Percentiles rank a stretch among this genome's conserved stretches.
Evolutionary conservation across 768 basidiomycete species (phyloP).

Genomic region (Hemileccinum impolitum): DNA sequence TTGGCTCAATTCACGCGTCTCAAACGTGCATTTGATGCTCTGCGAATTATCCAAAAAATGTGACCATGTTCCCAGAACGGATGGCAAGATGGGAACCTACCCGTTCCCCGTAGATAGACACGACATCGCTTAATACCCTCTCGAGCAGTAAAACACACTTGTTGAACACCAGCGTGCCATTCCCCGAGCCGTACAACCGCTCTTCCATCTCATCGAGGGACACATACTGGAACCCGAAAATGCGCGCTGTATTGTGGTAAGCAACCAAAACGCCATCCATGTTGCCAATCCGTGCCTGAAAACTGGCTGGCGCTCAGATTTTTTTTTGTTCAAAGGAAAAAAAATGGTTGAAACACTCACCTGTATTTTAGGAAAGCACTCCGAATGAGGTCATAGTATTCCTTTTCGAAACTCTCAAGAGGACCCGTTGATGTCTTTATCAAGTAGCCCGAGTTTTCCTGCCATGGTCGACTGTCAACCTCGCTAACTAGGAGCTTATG

Average conservation of each 20-base stretch:
- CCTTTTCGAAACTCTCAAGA: constrained; percentile 82
- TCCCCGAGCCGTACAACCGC: constrained; percentile 57
- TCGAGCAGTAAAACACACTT: constrained; percentile 74
- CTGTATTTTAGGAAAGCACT: constrained; percentile 94
- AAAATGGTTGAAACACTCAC: constrained; percentile 34
- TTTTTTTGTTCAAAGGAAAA: too few species aligned
- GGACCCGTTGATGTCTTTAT: constrained; percentile 62
- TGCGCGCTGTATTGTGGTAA: constrained; percentile 80
- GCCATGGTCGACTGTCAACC: not conserved
- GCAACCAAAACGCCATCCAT: constrained; percentile 95
- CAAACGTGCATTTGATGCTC: constrained; percentile 61
- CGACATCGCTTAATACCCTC: constrained; percentile 53
- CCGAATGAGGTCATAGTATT: constrained; percentile 92
- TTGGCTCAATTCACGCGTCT: constrained; percentile 43
- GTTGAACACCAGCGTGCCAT: constrained; percentile 70
- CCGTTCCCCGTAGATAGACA: constrained; percentile 59
- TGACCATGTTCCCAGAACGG: not conserved
- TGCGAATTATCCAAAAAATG: constrained; percentile 17
- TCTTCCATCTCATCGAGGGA: constrained; percentile 86
- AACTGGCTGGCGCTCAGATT: too few species aligned
- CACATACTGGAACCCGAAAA: constrained; percentile 95
- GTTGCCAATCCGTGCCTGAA: constrained; percentile 93
- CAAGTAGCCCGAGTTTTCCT: constrained; percentile 80
- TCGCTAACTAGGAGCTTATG: not conserved
- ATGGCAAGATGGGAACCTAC: constrained; percentile 40